These are phyloP conservation scores for Vaccinium myrtillus DNA, from an alignment of 148 eudicot genomes.

Conservation along the genomic window DNA sequence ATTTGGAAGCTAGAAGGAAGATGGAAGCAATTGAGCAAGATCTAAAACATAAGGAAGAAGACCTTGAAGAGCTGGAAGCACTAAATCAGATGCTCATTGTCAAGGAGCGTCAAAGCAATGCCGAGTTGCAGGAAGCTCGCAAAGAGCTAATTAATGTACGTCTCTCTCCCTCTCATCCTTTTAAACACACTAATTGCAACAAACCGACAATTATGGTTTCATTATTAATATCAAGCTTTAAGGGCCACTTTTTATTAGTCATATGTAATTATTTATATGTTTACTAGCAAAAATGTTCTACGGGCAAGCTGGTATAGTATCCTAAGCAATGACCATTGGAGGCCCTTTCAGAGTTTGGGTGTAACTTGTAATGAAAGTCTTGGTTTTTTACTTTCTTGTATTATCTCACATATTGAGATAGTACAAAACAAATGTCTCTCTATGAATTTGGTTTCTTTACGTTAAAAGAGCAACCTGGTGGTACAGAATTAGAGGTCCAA, in stretches of 20 bases:
- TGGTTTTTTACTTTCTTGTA: neutral
- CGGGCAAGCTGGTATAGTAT: neutral
- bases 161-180: neutral
- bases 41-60: constrained; percentile 37
- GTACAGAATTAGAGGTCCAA: neutral
- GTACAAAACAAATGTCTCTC: neutral
- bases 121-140: constrained; percentile 72
- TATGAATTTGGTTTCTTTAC: neutral
- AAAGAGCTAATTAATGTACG: constrained; percentile 63
- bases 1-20: constrained; percentile 35
- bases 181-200: neutral
- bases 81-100: constrained; percentile 51
- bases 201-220: neutral
- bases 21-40: constrained; percentile 45
- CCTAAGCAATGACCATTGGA: neutral
- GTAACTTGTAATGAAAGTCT: neutral
- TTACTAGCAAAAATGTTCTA: neutral
- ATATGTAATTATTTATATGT: neutral
- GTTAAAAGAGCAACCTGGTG: neutral
- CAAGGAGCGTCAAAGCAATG: constrained; percentile 58
- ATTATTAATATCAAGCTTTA: neutral
- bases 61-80: constrained; percentile 47
- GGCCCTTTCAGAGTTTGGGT: neutral
- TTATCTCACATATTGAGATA: neutral
- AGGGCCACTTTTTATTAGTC: neutral